Conservation (phyloP, 371 early-diverging fungal genomes). For the Apophysomyces sp. region DNA sequence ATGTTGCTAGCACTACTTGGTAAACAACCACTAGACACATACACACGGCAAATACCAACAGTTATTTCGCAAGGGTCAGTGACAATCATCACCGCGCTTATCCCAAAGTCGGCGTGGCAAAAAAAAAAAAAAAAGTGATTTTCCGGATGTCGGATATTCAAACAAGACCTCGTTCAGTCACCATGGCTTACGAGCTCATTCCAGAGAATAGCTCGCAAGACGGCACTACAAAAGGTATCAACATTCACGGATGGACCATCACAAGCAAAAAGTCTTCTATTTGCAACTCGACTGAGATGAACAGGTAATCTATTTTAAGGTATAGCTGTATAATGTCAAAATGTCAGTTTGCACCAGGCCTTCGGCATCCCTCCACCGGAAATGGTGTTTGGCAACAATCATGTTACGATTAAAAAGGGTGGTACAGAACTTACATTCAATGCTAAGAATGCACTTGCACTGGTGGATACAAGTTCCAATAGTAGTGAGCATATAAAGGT, state of each 20-base stretch:
- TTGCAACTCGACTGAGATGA: constrained; percentile 70
- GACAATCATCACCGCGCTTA: too few relatives aligned
- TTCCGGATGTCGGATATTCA: not conserved
- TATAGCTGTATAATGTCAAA: not conserved
- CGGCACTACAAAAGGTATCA: constrained; percentile 53
- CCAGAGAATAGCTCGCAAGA: constrained; percentile 32
- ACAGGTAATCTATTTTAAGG: constrained; percentile 50
- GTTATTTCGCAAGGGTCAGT: too few relatives aligned
- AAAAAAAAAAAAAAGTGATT: too few relatives aligned
- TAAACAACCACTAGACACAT: too few relatives aligned
- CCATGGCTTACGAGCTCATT: constrained; percentile 21
- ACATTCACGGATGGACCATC: constrained; percentile 63
- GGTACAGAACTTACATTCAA: constrained; percentile 54
- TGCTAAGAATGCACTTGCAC: constrained; percentile 75
- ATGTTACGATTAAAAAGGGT: constrained; percentile 46
- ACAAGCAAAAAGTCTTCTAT: constrained; percentile 69
- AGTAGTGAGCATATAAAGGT: constrained; percentile 75
- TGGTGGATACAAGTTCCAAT: constrained; percentile 64
- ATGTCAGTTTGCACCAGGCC: constrained; percentile 51
- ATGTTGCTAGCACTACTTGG: too few relatives aligned
- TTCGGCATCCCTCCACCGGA: constrained; percentile 85
- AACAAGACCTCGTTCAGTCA: constrained; percentile 5
- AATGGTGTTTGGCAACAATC: constrained; percentile 93
- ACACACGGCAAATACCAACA: too few relatives aligned
- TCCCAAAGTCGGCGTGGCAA: too few relatives aligned